Conservation (phyloP, 148 eudicot species). For the Hydrangea macrophylla region DNA sequence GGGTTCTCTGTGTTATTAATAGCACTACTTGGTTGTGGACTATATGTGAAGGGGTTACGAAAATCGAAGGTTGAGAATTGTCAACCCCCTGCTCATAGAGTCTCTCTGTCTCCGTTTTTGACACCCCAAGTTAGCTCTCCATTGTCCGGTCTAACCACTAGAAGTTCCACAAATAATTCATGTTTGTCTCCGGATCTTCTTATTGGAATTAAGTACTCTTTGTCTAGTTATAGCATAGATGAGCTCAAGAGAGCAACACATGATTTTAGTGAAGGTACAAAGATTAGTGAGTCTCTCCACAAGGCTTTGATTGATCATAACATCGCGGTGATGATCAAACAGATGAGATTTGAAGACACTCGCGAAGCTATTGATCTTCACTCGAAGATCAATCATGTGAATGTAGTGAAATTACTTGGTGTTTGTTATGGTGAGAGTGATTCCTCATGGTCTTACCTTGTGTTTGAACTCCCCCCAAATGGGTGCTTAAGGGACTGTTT, state of each 20-base stretch:
- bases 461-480: constrained; percentile 34
- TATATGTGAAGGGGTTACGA: constrained; percentile 30
- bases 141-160: constrained; percentile 21
- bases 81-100: constrained; percentile 15
- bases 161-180: constrained; percentile 42
- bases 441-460: constrained; percentile 33
- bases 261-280: constrained; percentile 26
- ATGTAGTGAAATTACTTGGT: constrained; percentile 38
- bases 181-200: constrained; percentile 52
- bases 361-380: constrained; percentile 37
- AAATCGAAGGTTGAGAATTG: constrained; percentile 23
- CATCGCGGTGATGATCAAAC: constrained; percentile 33
- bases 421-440: constrained; percentile 39
- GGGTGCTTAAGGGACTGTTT: constrained; percentile 43
- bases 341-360: constrained; percentile 33
- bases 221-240: constrained; percentile 30
- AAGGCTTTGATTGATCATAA: constrained; percentile 33
- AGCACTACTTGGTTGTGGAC: constrained; percentile 14
- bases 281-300: constrained; percentile 20
- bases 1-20: constrained; percentile 21
- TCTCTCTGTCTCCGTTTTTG: constrained; percentile 31
- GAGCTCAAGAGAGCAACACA: constrained; percentile 35
- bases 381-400: constrained; percentile 42
- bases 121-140: constrained; percentile 31
- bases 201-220: constrained; percentile 36